Conservation (phyloP, 176 grass and related monocot species). For the Oryza australiensis region DNA sequence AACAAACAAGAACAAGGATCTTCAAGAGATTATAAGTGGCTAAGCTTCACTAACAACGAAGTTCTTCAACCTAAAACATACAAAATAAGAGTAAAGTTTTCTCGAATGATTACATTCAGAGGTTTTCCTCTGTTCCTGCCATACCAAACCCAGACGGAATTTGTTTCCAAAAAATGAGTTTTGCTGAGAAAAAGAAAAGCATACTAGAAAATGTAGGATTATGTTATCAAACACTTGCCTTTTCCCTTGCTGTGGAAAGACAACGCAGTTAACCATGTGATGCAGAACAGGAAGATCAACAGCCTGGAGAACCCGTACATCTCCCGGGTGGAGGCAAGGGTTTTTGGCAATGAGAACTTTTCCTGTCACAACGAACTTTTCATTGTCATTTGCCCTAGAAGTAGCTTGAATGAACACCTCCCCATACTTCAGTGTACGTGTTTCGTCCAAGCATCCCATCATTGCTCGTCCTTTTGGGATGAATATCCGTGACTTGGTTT, state of each 20-base stretch:
- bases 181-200: background rate
- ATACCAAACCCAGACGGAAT: background rate
- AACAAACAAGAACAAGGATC: constrained; percentile 28
- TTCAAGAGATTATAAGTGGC: background rate
- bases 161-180: background rate
- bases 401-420: constrained; percentile 78
- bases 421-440: constrained; percentile 57
- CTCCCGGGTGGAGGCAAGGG: constrained; percentile 89
- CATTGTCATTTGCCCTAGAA: constrained; percentile 21
- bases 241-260: constrained; percentile 85
- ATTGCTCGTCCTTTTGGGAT: constrained; percentile 71
- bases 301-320: constrained; percentile 71
- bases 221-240: constrained; percentile 50
- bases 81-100: background rate
- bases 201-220: background rate
- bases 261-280: constrained; percentile 90
- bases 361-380: constrained; percentile 38
- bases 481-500: constrained; percentile 78
- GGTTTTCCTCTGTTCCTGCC: background rate
- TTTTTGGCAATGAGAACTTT: constrained; percentile 81
- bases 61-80: background rate
- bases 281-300: constrained; percentile 66
- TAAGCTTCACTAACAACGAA: constrained; percentile 5
- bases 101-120: background rate
- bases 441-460: constrained; percentile 98